These are phyloP conservation scores for Phtheirospermum japonicum DNA, from an alignment of 257 asterid species.

Conservation along the genomic window DNA sequence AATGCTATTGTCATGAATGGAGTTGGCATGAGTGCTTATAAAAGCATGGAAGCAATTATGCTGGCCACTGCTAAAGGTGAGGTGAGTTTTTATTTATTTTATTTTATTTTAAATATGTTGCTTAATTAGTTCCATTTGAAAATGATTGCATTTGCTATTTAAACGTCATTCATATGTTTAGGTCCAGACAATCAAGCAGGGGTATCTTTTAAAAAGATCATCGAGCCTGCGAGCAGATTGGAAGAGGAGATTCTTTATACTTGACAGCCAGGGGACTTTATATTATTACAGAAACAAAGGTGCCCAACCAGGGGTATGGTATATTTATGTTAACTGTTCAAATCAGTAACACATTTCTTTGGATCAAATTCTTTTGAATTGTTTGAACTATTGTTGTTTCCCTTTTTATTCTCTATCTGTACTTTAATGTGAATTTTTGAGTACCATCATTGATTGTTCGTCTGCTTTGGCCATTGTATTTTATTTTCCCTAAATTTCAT, in stretches of 20 bases:
- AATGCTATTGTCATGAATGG: slow-evolving; percentile 61
- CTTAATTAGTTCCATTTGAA: too few relatives aligned
- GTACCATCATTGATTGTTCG: slow-evolving; percentile 4
- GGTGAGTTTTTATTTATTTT: slow-evolving; percentile 59
- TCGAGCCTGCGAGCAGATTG: slow-evolving; percentile 94
- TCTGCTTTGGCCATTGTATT: slow-evolving; percentile 15
- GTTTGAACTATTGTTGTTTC: neutral
- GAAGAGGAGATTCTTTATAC: slow-evolving; percentile 95
- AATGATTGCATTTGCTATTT: neutral
- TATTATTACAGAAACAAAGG: slow-evolving; percentile 87
- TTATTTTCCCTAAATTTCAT: slow-evolving; percentile 16
- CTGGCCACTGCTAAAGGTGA: slow-evolving; percentile 80
- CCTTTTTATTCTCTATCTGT: slow-evolving; percentile 14
- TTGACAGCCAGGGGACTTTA: slow-evolving; percentile 83
- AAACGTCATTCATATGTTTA: slow-evolving; percentile 32
- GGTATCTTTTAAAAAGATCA: slow-evolving; percentile 89
- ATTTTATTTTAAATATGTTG: too few relatives aligned
- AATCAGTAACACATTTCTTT: slow-evolving; percentile 22
- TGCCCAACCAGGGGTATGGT: slow-evolving; percentile 66
- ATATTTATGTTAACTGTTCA: slow-evolving; percentile 26
- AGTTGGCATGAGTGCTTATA: slow-evolving; percentile 61
- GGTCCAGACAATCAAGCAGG: slow-evolving; percentile 93
- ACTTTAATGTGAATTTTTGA: slow-evolving; percentile 18
- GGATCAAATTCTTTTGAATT: neutral
- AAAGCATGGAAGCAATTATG: slow-evolving; percentile 64